phyloP scores from a whole-genome alignment of 2,329 filamentous ascomycete species.

The Colletotrichum horii region DNA sequence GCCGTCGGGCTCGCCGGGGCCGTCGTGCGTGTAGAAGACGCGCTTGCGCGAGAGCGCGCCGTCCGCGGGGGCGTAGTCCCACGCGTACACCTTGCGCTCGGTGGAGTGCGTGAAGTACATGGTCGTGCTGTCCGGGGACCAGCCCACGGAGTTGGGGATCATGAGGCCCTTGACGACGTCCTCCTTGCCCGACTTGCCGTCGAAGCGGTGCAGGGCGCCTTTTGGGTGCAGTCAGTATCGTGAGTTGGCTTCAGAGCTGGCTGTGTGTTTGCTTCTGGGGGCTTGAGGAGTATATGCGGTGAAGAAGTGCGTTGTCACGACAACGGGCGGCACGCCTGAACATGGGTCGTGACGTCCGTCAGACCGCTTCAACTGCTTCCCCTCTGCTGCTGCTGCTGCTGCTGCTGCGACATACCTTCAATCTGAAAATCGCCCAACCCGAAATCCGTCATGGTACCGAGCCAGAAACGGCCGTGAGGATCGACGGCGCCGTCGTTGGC shows the following conservation, averaged over 20 bases:
- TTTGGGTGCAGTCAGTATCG: constrained; percentile 5
- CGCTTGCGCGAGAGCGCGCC: constrained; percentile 72
- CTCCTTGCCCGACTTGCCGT: constrained; percentile 63
- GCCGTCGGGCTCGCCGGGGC: constrained; percentile 77
- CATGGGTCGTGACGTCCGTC: not conserved
- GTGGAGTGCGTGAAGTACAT: constrained; percentile 87
- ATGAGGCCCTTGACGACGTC: constrained; percentile 68
- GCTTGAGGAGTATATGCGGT: not conserved
- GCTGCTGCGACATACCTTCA: constrained; percentile 51
- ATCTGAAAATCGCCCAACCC: constrained; percentile 60
- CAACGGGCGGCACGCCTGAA: not conserved
- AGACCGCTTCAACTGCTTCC: not conserved
- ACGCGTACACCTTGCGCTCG: constrained; percentile 71
- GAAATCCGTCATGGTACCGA: constrained; percentile 85
- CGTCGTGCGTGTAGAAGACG: constrained; percentile 74
- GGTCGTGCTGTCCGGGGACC: constrained; percentile 73
- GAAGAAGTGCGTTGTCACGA: not conserved
- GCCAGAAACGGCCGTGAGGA: constrained; percentile 81
- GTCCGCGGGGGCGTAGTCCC: constrained; percentile 72
- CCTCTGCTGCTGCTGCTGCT: not conserved
- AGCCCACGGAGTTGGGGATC: constrained; percentile 86
- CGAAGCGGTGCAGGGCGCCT: constrained; percentile 78
- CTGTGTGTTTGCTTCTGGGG: not conserved
- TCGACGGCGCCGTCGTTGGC: constrained; percentile 87
- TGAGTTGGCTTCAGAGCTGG: not conserved